Conservation (phyloP, 805 yeast genomes). For the Kregervanrija delftensis region DNA sequence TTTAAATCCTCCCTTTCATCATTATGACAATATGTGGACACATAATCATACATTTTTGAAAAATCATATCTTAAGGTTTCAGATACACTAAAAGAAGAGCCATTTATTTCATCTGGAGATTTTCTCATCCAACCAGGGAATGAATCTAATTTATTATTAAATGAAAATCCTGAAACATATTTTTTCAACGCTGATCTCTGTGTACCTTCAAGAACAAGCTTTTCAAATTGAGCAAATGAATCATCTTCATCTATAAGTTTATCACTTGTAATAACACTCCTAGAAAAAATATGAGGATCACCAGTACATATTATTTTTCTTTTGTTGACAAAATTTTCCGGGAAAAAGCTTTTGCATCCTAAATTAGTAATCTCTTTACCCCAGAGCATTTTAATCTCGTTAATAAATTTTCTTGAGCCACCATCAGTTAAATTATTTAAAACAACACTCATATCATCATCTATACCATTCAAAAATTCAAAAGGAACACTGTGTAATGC, state of each 20-base stretch:
- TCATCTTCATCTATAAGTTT: not conserved
- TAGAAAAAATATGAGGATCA: slow-evolving; percentile 20
- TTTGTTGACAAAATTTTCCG: not conserved
- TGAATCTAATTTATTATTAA: slow-evolving; percentile 21
- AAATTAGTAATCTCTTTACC: not conserved
- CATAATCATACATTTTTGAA: slow-evolving; percentile 19
- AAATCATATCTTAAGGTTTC: slow-evolving; percentile 19
- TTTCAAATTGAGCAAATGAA: slow-evolving; percentile 5
- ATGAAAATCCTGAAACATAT: slow-evolving; percentile 11
- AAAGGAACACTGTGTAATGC: slow-evolving; percentile 32
- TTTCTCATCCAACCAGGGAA: slow-evolving; percentile 24
- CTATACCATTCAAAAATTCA: slow-evolving; percentile 34
- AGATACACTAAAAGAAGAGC: slow-evolving; percentile 16
- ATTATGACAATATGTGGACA: slow-evolving; percentile 22
- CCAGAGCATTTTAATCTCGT: slow-evolving; percentile 1
- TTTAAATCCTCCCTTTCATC: slow-evolving; percentile 51
- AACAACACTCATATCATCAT: not conserved
- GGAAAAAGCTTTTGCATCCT: not conserved
- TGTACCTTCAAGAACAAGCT: slow-evolving; percentile 14
- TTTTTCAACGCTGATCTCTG: slow-evolving; percentile 9
- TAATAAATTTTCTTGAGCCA: slow-evolving; percentile 3
- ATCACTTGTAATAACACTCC: slow-evolving; percentile 19
- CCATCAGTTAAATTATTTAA: slow-evolving; percentile 5
- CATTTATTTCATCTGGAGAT: slow-evolving; percentile 1
- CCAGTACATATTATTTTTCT: not conserved